Percentiles rank a stretch among this genome's conserved stretches.
phyloP scores from a whole-genome alignment of 805 yeast species.

The Hanseniaspora pseudoguilliermondii region DNA sequence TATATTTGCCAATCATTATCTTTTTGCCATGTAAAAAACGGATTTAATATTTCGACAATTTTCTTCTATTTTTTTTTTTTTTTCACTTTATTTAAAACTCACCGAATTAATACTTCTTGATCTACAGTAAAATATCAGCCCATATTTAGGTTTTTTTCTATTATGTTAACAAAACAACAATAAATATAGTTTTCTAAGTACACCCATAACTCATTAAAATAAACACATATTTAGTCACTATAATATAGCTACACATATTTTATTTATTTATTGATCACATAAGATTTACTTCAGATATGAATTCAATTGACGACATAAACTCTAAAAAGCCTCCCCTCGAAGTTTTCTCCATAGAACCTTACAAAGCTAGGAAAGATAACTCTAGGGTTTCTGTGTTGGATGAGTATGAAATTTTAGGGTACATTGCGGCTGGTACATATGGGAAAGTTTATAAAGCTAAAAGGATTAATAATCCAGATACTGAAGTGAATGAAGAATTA shows the following conservation, averaged over 20 bases:
- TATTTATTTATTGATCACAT: too few species aligned
- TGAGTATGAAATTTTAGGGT: constrained; percentile 79
- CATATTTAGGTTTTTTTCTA: too few species aligned
- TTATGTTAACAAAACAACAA: too few species aligned
- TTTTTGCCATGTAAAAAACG: too few species aligned
- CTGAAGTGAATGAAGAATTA: not conserved
- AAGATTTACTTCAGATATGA: not conserved
- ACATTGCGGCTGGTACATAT: constrained; percentile 96
- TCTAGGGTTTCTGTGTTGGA: constrained; percentile 63
- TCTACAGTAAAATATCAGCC: too few species aligned
- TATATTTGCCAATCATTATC: too few species aligned
- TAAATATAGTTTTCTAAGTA: too few species aligned
- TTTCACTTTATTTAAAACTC: not conserved
- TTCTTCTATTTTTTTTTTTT: not conserved
- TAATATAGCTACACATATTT: too few species aligned
- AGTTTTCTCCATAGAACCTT: constrained; percentile 45
- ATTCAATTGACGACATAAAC: not conserved
- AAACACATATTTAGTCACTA: too few species aligned
- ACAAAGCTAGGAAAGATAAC: constrained; percentile 51
- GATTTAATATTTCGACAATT: not conserved
- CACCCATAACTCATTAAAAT: too few species aligned
- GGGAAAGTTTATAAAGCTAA: constrained; percentile 93
- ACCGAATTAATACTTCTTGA: too few species aligned
- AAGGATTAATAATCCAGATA: constrained; percentile 22
- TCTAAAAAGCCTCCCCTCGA: constrained; percentile 24